Evolutionary conservation across 2,329 filamentous ascomycete species (phyloP).

Genomic region (Phialemoniopsis sp.): DNA sequence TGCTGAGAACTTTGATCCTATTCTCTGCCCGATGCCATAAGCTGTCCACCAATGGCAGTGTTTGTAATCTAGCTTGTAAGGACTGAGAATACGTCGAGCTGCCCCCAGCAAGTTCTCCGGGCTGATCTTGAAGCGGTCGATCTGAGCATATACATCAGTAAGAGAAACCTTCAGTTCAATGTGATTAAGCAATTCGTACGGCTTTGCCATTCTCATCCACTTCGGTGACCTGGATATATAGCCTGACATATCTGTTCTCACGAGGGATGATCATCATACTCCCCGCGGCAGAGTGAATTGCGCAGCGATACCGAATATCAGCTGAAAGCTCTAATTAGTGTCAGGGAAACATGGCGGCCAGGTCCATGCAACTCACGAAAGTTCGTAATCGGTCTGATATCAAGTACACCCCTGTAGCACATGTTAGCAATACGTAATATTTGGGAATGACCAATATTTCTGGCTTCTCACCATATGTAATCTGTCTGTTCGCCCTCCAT

Average conservation of each 20-base stretch:
- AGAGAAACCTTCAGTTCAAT: no score
- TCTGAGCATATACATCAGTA: no score
- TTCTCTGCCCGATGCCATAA: conserved; percentile 57
- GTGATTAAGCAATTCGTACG: no score
- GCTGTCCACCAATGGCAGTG: conserved; percentile 43
- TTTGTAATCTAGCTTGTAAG: conserved; percentile 62
- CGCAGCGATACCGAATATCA: conserved; percentile 48
- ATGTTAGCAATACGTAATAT: no score
- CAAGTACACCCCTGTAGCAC: conserved; percentile 37
- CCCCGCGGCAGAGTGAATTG: conserved; percentile 48
- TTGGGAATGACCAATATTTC: no score
- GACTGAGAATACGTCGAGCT: conserved; percentile 60
- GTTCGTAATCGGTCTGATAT: conserved; percentile 27
- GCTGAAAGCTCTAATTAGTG: no score
- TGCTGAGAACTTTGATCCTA: conserved; percentile 42
- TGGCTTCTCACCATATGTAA: conserved; percentile 31
- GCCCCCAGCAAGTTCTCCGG: conserved; percentile 58
- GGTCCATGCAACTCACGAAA: conserved; percentile 41
- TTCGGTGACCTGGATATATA: no score
- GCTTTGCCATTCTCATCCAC: no score
- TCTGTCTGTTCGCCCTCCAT: conserved; percentile 48
- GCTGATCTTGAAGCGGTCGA: conserved; percentile 59
- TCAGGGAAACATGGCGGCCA: no score
- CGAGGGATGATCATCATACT: conserved; percentile 56
- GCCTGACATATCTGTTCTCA: conserved; percentile 53